Evolutionary conservation across 148 eudicot genomes (phyloP), one percentile per base, ranked within the genome.

Genomic region (Limonium bicolor): DNA sequence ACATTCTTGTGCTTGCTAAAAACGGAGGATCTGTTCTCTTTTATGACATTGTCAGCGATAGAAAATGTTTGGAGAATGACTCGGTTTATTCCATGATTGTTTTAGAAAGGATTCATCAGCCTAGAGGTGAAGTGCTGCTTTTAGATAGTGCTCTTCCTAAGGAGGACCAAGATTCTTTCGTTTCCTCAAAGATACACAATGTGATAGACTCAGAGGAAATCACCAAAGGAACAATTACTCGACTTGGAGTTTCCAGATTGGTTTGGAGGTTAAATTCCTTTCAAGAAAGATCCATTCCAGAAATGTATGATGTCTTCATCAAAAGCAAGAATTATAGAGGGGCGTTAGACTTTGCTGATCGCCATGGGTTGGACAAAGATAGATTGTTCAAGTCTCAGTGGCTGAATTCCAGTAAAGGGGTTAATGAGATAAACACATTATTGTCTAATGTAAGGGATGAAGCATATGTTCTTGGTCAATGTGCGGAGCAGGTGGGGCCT

Each of bases 321-420:
- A 51, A 65, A 21, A 61, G 39, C 52, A 59, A 63, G 50, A 65
- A 40, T 56, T 84, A 77, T 75, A 70, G 72, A 63, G 69, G 74
- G 40, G 97, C 97, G 6, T 56, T 80, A 31, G 71, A 68, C 26
- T 75, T 84, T 62, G 97, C 97, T 56, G 65, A 64, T 66, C 66
- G 65, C 55, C 75, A 90, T 60, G 64, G 76, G 4, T 65, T 90
- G 62, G 87, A 90, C 49, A 75, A 73, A 60, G 97, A 84, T 67
- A 69, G 73, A 59, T 71, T 84, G 58, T 61, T 70, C 16, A 90
- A 84, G 69, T 72, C 87, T 19, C 87, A 78, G 57, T 90, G 97
- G 97, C 60, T 77, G 59, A 62, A 67, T 58, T 90, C 95, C 60
- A 61, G 42, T 41, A 67, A 73, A 54, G 93, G 86, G 41, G 58